Evolutionary conservation across 2,329 filamentous ascomycete genomes (phyloP).

Genomic region (Celoporthe dispersa): DNA sequence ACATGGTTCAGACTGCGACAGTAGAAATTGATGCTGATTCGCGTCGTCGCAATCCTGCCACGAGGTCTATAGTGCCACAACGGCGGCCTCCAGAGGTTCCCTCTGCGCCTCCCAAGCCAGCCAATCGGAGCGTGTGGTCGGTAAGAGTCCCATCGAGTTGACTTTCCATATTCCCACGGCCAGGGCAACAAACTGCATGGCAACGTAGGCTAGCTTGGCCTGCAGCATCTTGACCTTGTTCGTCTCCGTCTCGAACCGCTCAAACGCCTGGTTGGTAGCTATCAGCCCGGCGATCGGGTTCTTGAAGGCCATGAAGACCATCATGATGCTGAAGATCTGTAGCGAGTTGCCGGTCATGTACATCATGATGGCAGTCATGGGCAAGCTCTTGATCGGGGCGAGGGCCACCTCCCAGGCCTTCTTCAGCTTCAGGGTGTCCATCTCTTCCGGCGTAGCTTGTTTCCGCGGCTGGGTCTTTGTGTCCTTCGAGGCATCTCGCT

Average conservation of each 20-base stretch:
- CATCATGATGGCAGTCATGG: conserved; percentile 99
- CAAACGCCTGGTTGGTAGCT: conserved; percentile 84
- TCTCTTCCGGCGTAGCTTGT: conserved; percentile 78
- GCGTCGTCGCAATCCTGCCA: not conserved
- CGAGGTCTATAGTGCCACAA: conserved; percentile 58
- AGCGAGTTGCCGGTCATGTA: conserved; percentile 99
- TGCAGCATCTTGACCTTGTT: conserved; percentile 75
- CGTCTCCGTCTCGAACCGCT: conserved; percentile 83
- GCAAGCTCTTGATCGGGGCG: conserved; percentile 88
- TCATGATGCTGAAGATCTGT: conserved; percentile 99
- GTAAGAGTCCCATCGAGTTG: conserved; percentile 92
- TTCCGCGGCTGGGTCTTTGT: conserved; percentile 59
- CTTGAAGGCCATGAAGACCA: conserved; percentile 99
- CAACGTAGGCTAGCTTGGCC: conserved; percentile 86
- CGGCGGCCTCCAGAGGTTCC: conserved; percentile 67
- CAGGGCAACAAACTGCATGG: conserved; percentile 83
- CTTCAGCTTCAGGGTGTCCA: conserved; percentile 94
- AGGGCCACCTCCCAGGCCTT: conserved; percentile 98
- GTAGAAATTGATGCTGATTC: not conserved
- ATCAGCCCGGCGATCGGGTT: conserved; percentile 86
- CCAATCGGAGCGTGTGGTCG: conserved; percentile 97
- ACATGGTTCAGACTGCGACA: not conserved
- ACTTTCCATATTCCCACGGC: conserved; percentile 94
- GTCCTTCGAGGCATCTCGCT: conserved; percentile 53
- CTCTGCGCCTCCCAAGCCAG: conserved; percentile 88